phyloP scores from a whole-genome alignment of 371 early-diverging fungal species.

The Circinella umbellata region DNA sequence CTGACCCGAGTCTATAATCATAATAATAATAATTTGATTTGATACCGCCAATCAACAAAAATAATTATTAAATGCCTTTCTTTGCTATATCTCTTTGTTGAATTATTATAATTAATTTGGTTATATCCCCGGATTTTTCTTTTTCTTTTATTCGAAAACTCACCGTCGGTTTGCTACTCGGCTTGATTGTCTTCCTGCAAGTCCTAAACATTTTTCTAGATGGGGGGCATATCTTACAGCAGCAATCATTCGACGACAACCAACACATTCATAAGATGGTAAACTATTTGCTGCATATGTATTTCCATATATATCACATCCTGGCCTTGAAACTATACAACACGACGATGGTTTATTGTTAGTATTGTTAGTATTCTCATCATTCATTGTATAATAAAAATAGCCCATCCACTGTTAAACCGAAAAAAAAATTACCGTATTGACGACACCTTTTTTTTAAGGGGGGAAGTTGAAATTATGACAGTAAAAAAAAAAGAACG shows the following conservation, averaged over 20 bases:
- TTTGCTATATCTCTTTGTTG: too few relatives aligned
- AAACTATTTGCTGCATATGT: constrained; percentile 56
- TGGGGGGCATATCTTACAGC: constrained; percentile 86
- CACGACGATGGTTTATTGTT: too few relatives aligned
- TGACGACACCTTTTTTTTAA: constrained; percentile 21
- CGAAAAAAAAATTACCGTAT: constrained; percentile 30
- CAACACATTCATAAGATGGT: constrained; percentile 77
- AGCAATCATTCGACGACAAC: constrained; percentile 79
- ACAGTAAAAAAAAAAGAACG: constrained; percentile 12
- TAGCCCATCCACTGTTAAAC: too few relatives aligned
- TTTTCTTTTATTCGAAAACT: background rate
- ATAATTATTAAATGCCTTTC: too few relatives aligned
- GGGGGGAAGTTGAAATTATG: background rate
- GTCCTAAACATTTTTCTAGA: constrained; percentile 88
- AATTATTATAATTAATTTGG: too few relatives aligned
- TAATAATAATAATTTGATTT: too few relatives aligned
- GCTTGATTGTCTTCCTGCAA: constrained; percentile 74
- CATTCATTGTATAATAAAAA: too few relatives aligned
- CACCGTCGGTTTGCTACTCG: constrained; percentile 68
- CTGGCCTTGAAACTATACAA: constrained; percentile 51
- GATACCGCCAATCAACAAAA: too few relatives aligned
- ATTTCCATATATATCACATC: constrained; percentile 76
- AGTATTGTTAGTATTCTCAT: too few relatives aligned
- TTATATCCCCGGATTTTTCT: constrained; percentile 1
- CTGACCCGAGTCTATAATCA: constrained; percentile 13